These are phyloP conservation scores for Chaetomium sp. DNA, from an alignment of 2,329 filamentous ascomycete genomes.

Conservation along the genomic window DNA sequence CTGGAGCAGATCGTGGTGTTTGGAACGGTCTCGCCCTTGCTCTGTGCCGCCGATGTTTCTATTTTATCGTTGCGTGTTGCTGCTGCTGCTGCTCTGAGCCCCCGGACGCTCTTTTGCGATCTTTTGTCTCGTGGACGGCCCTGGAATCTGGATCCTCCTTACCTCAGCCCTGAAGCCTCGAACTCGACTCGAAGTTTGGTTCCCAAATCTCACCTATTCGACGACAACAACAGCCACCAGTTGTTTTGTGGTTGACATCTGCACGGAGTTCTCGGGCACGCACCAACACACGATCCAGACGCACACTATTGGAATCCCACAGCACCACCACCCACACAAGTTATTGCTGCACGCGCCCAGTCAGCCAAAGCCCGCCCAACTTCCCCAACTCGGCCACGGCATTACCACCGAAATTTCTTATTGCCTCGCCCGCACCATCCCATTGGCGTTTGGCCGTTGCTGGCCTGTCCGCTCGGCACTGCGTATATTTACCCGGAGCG, in stretches of 20 bases:
- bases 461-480: slow-evolving; percentile 15
- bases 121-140: background rate
- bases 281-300: no score
- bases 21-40: slow-evolving; percentile 11
- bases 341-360: background rate
- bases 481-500: slow-evolving; percentile 27
- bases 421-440: slow-evolving; percentile 12
- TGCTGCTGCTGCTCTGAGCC: background rate
- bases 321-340: background rate
- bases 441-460: slow-evolving; percentile 19
- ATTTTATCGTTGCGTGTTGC: slow-evolving; percentile 11
- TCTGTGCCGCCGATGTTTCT: slow-evolving; percentile 16
- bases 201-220: no score
- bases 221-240: no score
- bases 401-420: slow-evolving; percentile 23
- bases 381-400: slow-evolving; percentile 19
- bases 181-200: background rate
- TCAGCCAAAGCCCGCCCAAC: background rate
- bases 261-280: no score
- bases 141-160: background rate
- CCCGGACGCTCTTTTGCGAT: background rate
- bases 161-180: background rate
- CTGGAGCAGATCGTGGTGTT: slow-evolving; percentile 8
- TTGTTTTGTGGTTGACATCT: no score
- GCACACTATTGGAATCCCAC: background rate